Conservation (phyloP, 345 rosid genomes). For the Melaleuca alternifolia region DNA sequence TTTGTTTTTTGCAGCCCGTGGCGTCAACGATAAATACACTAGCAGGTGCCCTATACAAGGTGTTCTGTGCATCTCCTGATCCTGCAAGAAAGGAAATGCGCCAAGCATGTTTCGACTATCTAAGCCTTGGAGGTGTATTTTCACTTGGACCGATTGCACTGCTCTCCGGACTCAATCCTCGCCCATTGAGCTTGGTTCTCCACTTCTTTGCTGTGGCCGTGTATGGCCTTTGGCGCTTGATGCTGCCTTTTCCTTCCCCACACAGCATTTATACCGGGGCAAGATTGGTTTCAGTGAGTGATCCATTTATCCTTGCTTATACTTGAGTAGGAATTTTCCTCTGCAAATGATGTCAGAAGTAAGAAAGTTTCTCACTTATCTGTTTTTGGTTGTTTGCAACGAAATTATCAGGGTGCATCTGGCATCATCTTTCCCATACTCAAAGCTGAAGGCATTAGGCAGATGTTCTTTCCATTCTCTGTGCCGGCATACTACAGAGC, state of each 20-base stretch:
- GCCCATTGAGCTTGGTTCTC: constrained; percentile 5
- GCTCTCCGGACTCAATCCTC: constrained; percentile 11
- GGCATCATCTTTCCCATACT: constrained; percentile 10
- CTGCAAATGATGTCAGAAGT: neutral
- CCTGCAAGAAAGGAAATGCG: constrained; percentile 11
- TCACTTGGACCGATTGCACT: constrained; percentile 3
- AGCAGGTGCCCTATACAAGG: constrained; percentile 11
- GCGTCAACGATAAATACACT: constrained; percentile 10
- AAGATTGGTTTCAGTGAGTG: constrained; percentile 5
- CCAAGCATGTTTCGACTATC: constrained; percentile 7
- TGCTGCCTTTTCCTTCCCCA: constrained; percentile 9
- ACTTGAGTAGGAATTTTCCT: neutral
- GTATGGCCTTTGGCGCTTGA: constrained; percentile 5
- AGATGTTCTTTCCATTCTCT: constrained; percentile 8
- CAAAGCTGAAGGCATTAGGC: constrained; percentile 7
- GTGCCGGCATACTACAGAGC: constrained; percentile 4
- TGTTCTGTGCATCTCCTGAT: constrained; percentile 6
- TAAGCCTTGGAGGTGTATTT: constrained; percentile 11
- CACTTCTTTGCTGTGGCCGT: constrained; percentile 12
- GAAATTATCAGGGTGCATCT: constrained; percentile 1
- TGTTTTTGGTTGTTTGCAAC: neutral
- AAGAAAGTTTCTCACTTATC: neutral
- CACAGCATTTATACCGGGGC: constrained; percentile 3
- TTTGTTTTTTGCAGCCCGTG: constrained; percentile 5
- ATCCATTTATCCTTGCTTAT: neutral